Conservation (phyloP, 2,329 filamentous ascomycete species). For the Pezizomycotina sp. region DNA sequence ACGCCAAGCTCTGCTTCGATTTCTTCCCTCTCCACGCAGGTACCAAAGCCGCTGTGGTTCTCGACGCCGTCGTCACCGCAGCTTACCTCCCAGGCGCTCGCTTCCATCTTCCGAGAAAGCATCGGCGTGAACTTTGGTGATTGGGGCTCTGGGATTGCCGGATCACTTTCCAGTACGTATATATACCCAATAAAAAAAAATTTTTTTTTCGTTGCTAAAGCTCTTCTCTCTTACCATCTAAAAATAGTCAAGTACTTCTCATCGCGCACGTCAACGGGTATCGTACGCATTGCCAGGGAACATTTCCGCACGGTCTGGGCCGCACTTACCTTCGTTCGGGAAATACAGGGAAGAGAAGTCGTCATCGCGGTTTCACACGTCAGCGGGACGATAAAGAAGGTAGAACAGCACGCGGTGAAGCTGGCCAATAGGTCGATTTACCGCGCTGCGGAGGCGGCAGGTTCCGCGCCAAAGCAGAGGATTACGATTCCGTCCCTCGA, state of each 20-base stretch:
- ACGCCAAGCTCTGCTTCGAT: too few relatives aligned
- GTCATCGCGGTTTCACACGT: conserved; percentile 73
- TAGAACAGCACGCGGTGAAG: conserved; percentile 68
- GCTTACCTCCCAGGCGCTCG: conserved; percentile 48
- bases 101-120: conserved; percentile 53
- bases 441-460: too few relatives aligned
- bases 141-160: conserved; percentile 61
- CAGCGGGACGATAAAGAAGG: conserved; percentile 83
- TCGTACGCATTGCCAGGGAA: conserved; percentile 64
- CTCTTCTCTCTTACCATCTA: conserved; percentile 6
- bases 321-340: conserved; percentile 63
- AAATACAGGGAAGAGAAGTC: conserved; percentile 48
- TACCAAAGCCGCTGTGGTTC: conserved; percentile 52
- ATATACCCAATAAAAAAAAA: conserved; percentile 1
- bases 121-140: conserved; percentile 68
- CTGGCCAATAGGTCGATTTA: too few relatives aligned
- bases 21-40: too few relatives aligned
- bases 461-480: too few relatives aligned
- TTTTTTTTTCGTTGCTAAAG: not conserved
- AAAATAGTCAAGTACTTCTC: conserved; percentile 76
- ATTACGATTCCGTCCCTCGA: too few relatives aligned
- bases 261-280: conserved; percentile 81
- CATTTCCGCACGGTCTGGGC: conserved; percentile 84
- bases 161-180: conserved; percentile 47
- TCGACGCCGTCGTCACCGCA: conserved; percentile 61